Conservation (phyloP, 2,329 filamentous ascomycete species). For the Westerdykella ornata region DNA sequence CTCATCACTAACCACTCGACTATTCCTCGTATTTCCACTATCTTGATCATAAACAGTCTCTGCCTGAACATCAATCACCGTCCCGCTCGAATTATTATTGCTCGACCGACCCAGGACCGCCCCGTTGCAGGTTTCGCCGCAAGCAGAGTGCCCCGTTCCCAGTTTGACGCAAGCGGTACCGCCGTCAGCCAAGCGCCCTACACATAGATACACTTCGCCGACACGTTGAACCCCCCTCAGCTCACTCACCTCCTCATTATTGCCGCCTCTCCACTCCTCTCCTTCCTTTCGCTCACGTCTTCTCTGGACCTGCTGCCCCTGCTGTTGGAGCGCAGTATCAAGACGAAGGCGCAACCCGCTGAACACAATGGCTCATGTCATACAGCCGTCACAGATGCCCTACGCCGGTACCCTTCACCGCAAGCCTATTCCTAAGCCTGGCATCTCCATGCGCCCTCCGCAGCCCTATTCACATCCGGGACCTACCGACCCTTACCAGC, state of each 20-base stretch:
- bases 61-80: no score
- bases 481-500: not conserved
- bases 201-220: no score
- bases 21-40: not conserved
- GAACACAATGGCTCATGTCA: slow-evolving; percentile 24
- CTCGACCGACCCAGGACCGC: no score
- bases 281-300: not conserved
- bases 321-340: slow-evolving; percentile 10
- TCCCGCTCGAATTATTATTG: no score
- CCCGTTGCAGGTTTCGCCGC: no score
- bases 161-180: no score
- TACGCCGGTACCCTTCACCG: slow-evolving; percentile 30
- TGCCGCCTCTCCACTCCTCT: no score
- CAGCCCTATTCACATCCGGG: slow-evolving; percentile 7
- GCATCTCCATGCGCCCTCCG: slow-evolving; percentile 25
- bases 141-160: no score
- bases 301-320: not conserved
- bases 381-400: slow-evolving; percentile 18
- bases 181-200: not conserved
- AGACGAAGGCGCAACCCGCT: slow-evolving; percentile 7
- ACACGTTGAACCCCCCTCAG: no score
- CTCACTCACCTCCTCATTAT: no score
- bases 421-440: slow-evolving; percentile 31
- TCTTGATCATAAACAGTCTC: no score
- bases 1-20: not conserved